Base-by-base conservation (phyloP, 768 basidiomycete species). In the Naganishia vishniacii region DNA sequence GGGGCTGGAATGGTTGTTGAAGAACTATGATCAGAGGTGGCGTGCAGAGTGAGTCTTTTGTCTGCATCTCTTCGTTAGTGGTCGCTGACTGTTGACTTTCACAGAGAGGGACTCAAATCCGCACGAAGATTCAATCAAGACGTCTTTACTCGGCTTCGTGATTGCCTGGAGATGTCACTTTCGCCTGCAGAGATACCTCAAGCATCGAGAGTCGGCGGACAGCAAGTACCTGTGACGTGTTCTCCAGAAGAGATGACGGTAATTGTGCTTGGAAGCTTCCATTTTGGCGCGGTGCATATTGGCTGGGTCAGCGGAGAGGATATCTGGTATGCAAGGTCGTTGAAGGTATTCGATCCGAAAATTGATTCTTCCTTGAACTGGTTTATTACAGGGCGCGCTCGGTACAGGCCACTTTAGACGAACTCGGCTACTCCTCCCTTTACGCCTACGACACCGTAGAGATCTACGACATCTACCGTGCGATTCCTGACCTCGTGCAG, bases 401-500 rank as follows among this genome's bases (percentile, higher is more conserved):
- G 12, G 49, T 65, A n/a, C 62, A 69, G 16, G 67, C 65, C 44
- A 60, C 71, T 1, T 65, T 70, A 49, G 48, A 48, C 15, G 53
- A 68, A 15, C 64, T 72, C 18, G 69, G 69, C 42, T 66, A 68
- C 56, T 70, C 71, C 11, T 26, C 70, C 3, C 56, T 72, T 6
- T 72, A 70, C 62, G 66, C 67, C 1, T 62, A 40, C 34, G 64
- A 63, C 9, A 34, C 63, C 16, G 64, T 69, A 59, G 71, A 72
- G 28, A 68, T 68, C 9, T 44, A 70, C 44, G 64, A 64, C 6
- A 49, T 72, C 13, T 70, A 72, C 49, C 66, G 65, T 44, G 65
- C 56, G 20, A 49, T 72, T 20, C 61, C 61, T 7, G 62, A 67
- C 31, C 58, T 68, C 45, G 68, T 72, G 44, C 41, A 51, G n/a